A percentile compares a stretch with the other conserved stretches of the same genome.
Conservation (phyloP, 2,329 filamentous ascomycete genomes). For the Immersiporthe knoxdaviesiana region DNA sequence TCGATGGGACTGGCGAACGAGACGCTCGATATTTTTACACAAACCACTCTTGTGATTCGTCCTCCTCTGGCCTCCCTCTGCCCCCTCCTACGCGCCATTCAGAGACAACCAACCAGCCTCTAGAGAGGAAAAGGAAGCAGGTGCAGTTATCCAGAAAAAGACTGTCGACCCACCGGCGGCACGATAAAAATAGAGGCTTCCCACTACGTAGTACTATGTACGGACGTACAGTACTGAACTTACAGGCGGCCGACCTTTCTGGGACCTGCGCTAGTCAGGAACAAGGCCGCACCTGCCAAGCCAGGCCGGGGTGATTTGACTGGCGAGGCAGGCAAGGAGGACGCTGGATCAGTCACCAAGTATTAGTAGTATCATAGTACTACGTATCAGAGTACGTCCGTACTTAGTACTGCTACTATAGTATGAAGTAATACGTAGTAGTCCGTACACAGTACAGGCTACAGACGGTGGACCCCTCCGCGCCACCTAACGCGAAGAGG, state of each 20-base stretch:
- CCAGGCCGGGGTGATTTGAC: not conserved
- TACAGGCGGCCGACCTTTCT: not conserved
- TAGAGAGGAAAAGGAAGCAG: not conserved
- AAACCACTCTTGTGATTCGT: not conserved
- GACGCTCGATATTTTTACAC: not conserved
- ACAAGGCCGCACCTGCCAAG: not conserved
- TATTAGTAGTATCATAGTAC: not conserved
- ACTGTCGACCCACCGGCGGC: not conserved
- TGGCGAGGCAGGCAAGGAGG: no score
- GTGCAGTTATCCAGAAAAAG: not conserved
- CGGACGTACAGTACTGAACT: no score
- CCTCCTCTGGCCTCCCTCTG: not conserved
- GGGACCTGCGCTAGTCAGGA: constrained; percentile 9
- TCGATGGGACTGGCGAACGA: not conserved
- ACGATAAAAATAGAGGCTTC: constrained; percentile 6
- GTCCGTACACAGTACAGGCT: no score
- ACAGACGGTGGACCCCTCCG: not conserved
- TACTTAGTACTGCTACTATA: no score
- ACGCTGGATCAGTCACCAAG: no score
- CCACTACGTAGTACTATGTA: no score
- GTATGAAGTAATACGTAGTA: no score
- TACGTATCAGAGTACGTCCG: not conserved
- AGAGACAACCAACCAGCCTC: not conserved
- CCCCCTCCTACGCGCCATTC: no score
- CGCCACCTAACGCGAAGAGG: not conserved